phyloP scores from a whole-genome alignment of 805 yeast genomes.

The Komagataella mondaviorum region DNA sequence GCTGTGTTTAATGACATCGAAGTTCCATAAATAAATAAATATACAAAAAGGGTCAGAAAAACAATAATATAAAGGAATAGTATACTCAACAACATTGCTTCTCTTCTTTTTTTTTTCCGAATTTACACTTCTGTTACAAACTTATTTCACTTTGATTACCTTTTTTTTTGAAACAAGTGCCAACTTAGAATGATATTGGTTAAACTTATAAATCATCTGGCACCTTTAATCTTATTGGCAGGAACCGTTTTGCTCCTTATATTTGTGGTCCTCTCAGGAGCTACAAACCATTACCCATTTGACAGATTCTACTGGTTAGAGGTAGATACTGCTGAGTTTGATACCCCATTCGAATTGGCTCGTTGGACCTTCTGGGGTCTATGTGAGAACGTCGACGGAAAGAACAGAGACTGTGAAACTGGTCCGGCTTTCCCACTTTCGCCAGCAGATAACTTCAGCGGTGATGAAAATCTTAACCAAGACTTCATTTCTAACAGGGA shows the following conservation, averaged over 20 bases:
- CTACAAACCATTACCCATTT: slow-evolving; percentile 43
- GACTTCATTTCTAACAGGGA: slow-evolving; percentile 41
- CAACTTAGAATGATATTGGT: background rate
- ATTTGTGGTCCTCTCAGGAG: slow-evolving; percentile 52
- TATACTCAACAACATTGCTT: background rate
- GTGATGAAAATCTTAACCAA: slow-evolving; percentile 35
- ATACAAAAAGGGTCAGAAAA: background rate
- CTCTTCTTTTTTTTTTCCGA: background rate
- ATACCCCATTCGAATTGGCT: slow-evolving; percentile 33
- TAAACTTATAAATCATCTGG: slow-evolving; percentile 5
- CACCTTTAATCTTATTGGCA: slow-evolving; percentile 31
- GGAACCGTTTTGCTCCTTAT: slow-evolving; percentile 36
- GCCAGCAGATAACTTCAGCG: slow-evolving; percentile 59
- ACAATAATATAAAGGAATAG: background rate
- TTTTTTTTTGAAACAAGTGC: background rate
- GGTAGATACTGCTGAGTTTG: slow-evolving; percentile 49
- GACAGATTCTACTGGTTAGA: slow-evolving; percentile 57
- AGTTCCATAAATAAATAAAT: background rate
- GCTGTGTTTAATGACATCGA: background rate
- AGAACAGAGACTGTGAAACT: slow-evolving; percentile 20
- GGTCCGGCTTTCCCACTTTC: slow-evolving; percentile 67
- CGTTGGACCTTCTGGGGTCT: slow-evolving; percentile 84
- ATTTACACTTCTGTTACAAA: background rate
- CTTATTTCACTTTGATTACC: background rate
- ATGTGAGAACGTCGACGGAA: slow-evolving; percentile 26